phyloP scores from a whole-genome alignment of 2,329 filamentous ascomycete genomes.

The Neonectria hederae region DNA sequence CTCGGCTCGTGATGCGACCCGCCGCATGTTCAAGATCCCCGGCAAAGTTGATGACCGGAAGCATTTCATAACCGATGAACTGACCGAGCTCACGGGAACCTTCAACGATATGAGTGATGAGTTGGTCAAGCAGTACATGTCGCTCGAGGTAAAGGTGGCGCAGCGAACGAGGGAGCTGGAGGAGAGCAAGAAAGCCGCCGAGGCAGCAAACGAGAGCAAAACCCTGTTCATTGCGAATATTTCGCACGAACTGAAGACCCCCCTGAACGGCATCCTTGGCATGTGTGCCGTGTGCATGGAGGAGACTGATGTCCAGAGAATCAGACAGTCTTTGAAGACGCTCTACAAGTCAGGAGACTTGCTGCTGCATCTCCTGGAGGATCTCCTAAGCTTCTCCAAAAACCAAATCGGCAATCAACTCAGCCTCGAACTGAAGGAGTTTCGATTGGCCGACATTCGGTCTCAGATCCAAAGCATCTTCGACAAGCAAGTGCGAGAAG shows the following conservation, averaged over 20 bases:
- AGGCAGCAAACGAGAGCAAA: constrained; percentile 96
- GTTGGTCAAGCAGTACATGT: constrained; percentile 84
- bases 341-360: constrained; percentile 81
- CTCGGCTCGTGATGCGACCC: constrained; percentile 51
- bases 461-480: constrained; percentile 88
- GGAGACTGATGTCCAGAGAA: constrained; percentile 79
- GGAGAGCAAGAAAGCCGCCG: constrained; percentile 88
- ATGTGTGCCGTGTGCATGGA: constrained; percentile 95
- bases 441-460: constrained; percentile 82
- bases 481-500: constrained; percentile 86
- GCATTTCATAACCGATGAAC: constrained; percentile 82
- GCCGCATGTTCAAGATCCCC: constrained; percentile 81
- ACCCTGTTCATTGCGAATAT: constrained; percentile 98
- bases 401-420: constrained; percentile 92
- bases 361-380: constrained; percentile 85
- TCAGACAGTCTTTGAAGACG: constrained; percentile 85
- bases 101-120: constrained; percentile 97
- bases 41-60: constrained; percentile 80
- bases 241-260: constrained; percentile 86
- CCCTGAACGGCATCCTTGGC: constrained; percentile 92
- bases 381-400: constrained; percentile 91
- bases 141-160: constrained; percentile 83
- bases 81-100: constrained; percentile 82
- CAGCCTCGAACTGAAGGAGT: constrained; percentile 84
- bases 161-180: constrained; percentile 86